Evolutionary conservation across 768 basidiomycete species (phyloP).

Genomic region (Mycena alexandri): DNA sequence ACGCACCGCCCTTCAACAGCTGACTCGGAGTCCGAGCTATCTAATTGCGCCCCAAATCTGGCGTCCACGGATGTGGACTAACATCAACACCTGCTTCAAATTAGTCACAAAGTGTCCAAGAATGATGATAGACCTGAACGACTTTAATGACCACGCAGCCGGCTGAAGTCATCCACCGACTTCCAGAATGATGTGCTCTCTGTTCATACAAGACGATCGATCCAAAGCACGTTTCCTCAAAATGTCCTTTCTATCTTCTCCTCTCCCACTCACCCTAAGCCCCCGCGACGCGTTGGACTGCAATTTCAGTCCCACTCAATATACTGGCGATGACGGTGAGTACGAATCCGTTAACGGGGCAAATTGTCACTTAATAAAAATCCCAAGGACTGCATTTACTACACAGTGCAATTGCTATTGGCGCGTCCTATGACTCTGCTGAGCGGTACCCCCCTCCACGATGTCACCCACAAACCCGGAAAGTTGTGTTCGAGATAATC

Average conservation of each 20-base stretch:
- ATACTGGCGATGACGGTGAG: constrained; percentile 32
- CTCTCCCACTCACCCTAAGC: constrained; percentile 6
- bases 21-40: too few species aligned
- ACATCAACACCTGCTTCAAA: constrained; percentile 18
- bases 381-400: constrained; percentile 31
- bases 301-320: neutral
- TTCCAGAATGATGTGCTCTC: neutral
- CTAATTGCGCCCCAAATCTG: constrained; percentile 11
- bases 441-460: constrained; percentile 37
- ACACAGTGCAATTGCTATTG: constrained; percentile 37
- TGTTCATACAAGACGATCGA: constrained; percentile 13
- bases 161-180: constrained; percentile 27
- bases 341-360: neutral
- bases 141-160: constrained; percentile 26
- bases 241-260: constrained; percentile 10
- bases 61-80: constrained; percentile 5
- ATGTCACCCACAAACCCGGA: constrained; percentile 39
- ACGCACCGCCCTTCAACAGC: too few species aligned
- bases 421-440: constrained; percentile 36
- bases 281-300: neutral
- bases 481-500: constrained; percentile 35
- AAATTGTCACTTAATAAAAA: neutral
- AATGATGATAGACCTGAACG: constrained; percentile 17
- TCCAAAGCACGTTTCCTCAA: neutral
- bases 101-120: constrained; percentile 23